A percentile compares a stretch with the other conserved stretches of the same genome.
Evolutionary conservation across 2,329 filamentous ascomycete species (phyloP).

Genomic region (Macroventuria anomochaeta): DNA sequence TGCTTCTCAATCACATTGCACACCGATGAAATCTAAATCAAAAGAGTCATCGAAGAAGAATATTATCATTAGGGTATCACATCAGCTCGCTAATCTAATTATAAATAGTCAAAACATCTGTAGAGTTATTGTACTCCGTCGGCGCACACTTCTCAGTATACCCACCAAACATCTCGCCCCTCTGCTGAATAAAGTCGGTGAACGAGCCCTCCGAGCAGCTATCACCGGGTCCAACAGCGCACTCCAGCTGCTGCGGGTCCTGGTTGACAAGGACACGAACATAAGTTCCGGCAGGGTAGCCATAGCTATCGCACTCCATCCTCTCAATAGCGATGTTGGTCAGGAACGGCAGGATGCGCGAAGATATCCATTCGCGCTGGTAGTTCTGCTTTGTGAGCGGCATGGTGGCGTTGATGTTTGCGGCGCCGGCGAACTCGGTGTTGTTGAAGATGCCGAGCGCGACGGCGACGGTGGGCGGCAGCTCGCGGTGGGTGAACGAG

Average conservation of each 20-base stretch:
- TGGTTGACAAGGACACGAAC: constrained; percentile 61
- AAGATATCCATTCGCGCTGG: constrained; percentile 68
- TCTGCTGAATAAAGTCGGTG: constrained; percentile 50
- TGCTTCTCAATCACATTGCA: too few species aligned
- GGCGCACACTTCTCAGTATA: constrained; percentile 54
- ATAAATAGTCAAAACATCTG: constrained; percentile 49
- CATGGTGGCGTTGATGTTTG: constrained; percentile 68
- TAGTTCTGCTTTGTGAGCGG: constrained; percentile 68
- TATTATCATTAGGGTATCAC: constrained; percentile 14
- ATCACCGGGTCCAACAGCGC: constrained; percentile 58
- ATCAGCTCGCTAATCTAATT: constrained; percentile 9
- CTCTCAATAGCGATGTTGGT: constrained; percentile 71
- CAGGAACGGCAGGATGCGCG: constrained; percentile 68
- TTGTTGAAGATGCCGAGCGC: constrained; percentile 75
- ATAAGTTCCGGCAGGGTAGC: constrained; percentile 59
- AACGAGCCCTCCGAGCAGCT: constrained; percentile 57
- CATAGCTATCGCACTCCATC: constrained; percentile 66
- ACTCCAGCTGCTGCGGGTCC: constrained; percentile 58
- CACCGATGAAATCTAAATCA: too few species aligned
- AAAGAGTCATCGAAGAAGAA: not conserved
- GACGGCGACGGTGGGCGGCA: constrained; percentile 70
- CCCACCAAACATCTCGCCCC: constrained; percentile 53
- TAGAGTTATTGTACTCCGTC: constrained; percentile 51
- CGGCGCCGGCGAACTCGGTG: constrained; percentile 60
- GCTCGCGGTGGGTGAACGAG: constrained; percentile 72